These are phyloP conservation scores for Phytophthora podocarpi DNA, from an alignment of 352 stramenopile genomes.

Conservation along the genomic window DNA sequence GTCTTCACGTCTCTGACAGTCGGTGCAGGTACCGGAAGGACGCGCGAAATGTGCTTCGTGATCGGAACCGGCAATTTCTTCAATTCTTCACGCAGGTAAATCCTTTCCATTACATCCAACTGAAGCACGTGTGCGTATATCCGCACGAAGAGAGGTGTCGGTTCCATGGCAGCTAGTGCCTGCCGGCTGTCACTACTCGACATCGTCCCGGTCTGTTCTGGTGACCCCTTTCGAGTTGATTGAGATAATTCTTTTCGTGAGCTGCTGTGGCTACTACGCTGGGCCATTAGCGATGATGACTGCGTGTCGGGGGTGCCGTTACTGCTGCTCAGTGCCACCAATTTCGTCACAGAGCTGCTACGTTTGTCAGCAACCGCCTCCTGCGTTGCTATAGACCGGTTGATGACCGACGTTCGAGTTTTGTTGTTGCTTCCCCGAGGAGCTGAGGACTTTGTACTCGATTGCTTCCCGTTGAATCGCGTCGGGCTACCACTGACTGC, in stretches of 20 bases:
- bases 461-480: constrained; percentile 1
- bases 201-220: constrained; percentile 9
- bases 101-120: constrained; percentile 50
- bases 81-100: constrained; percentile 44
- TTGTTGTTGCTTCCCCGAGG: constrained; percentile 7
- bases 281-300: constrained; percentile 9
- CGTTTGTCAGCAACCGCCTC: constrained; percentile 49
- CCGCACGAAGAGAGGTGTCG: constrained; percentile 48
- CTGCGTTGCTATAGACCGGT: constrained; percentile 63
- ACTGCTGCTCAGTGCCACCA: constrained; percentile 5
- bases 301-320: not conserved
- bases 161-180: constrained; percentile 8
- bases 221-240: constrained; percentile 25
- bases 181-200: constrained; percentile 26
- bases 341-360: constrained; percentile 6
- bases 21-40: constrained; percentile 6
- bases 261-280: constrained; percentile 19
- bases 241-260: constrained; percentile 16
- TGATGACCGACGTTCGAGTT: constrained; percentile 55
- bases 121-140: constrained; percentile 70
- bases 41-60: constrained; percentile 19
- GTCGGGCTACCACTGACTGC: constrained; percentile 18
- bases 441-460: not conserved
- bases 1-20: constrained; percentile 18
- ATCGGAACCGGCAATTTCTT: constrained; percentile 41